A percentile compares a stretch with the other conserved stretches of the same genome.
phyloP scores from a whole-genome alignment of 352 stramenopile species.

The Halophytophthora batemanensis region DNA sequence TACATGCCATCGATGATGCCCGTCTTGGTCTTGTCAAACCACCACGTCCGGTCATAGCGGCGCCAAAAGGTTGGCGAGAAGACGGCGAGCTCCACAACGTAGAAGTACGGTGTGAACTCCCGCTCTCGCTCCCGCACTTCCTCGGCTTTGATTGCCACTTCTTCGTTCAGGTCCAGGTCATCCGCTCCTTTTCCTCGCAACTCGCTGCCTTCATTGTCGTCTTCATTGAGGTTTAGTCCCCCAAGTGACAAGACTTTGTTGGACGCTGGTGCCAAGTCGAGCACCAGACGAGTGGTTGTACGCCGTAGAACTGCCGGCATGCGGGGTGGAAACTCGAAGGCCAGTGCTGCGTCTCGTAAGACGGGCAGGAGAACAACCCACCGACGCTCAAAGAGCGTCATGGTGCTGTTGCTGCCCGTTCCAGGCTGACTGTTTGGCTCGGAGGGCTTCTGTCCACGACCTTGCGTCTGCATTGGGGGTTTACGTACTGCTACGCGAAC shows the following conservation, averaged over 20 bases:
- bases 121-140: neutral
- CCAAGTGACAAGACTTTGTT: too few relatives aligned
- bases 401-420: neutral
- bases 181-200: neutral
- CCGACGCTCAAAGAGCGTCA: slow-evolving; percentile 4
- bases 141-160: slow-evolving; percentile 1
- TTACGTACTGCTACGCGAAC: slow-evolving; percentile 12
- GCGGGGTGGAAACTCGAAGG: slow-evolving; percentile 3
- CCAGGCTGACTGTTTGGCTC: slow-evolving; percentile 1
- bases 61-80: slow-evolving; percentile 74
- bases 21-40: slow-evolving; percentile 77
- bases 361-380: slow-evolving; percentile 21
- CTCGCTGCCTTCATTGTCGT: too few relatives aligned
- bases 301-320: slow-evolving; percentile 13
- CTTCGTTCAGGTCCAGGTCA: neutral
- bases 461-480: slow-evolving; percentile 11
- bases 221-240: too few relatives aligned
- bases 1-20: slow-evolving; percentile 64
- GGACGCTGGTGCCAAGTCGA: slow-evolving; percentile 9
- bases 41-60: slow-evolving; percentile 76
- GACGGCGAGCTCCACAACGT: slow-evolving; percentile 55
- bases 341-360: slow-evolving; percentile 4
- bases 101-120: slow-evolving; percentile 43
- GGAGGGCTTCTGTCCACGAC: slow-evolving; percentile 21
- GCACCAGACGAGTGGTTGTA: slow-evolving; percentile 14